These are phyloP conservation scores for Escallonia rubra DNA, from an alignment of 129 eudicot species.

Conservation along the genomic window DNA sequence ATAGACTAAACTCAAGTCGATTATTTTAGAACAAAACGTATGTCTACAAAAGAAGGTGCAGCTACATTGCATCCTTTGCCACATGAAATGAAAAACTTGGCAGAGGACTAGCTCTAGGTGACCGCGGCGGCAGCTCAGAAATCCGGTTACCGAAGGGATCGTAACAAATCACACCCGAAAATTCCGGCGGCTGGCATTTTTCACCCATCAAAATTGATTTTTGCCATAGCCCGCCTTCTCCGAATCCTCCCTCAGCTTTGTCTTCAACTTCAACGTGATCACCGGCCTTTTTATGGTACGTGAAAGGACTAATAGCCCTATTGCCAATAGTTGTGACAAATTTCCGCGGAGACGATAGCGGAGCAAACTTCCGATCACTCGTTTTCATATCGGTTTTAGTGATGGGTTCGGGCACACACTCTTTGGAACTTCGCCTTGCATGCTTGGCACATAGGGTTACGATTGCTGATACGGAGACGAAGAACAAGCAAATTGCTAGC, in stretches of 20 bases:
- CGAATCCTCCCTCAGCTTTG: slow-evolving; percentile 40
- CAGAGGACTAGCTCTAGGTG: slow-evolving; percentile 47
- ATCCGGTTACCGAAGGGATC: slow-evolving; percentile 53
- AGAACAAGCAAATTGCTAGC: slow-evolving; percentile 54
- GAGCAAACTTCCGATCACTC: slow-evolving; percentile 31
- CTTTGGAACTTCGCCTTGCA: slow-evolving; percentile 24
- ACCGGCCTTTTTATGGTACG: slow-evolving; percentile 10
- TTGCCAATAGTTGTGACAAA: not conserved
- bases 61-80: slow-evolving; percentile 18
- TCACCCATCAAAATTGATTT: slow-evolving; percentile 83
- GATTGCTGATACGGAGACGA: slow-evolving; percentile 34
- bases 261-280: slow-evolving; percentile 5
- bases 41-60: not conserved
- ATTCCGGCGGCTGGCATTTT: slow-evolving; percentile 77
- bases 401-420: not conserved
- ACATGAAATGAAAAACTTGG: slow-evolving; percentile 44
- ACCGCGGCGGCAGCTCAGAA: slow-evolving; percentile 64
- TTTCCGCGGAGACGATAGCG: slow-evolving; percentile 38
- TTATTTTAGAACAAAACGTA: no score
- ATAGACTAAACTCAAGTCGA: no score
- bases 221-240: slow-evolving; percentile 80
- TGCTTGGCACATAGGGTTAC: slow-evolving; percentile 65
- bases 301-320: slow-evolving; percentile 4
- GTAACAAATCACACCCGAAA: slow-evolving; percentile 75
- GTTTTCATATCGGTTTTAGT: not conserved